Percentiles rank a stretch among this genome's conserved stretches.
phyloP scores from a whole-genome alignment of 257 asterid species.

The Penstemon davidsonii region DNA sequence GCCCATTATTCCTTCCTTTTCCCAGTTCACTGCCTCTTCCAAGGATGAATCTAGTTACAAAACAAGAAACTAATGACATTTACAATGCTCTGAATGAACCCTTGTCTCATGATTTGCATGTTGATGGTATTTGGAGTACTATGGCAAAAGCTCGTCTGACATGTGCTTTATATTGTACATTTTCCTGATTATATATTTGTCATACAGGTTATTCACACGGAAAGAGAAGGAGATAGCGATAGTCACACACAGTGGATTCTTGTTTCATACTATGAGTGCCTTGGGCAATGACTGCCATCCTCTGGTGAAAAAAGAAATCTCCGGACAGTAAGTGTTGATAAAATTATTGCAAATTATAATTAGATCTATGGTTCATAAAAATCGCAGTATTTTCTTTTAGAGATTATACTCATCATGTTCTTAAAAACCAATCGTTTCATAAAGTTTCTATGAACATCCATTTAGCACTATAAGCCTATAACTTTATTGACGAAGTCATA shows the following conservation, averaged over 20 bases:
- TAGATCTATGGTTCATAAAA: neutral
- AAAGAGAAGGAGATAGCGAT: conserved; percentile 90
- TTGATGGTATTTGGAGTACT: neutral
- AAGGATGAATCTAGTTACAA: neutral
- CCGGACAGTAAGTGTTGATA: conserved; percentile 59
- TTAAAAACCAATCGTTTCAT: neutral
- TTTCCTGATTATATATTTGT: conserved; percentile 20
- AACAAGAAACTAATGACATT: neutral
- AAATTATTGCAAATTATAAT: neutral
- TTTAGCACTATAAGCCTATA: too few species aligned
- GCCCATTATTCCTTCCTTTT: neutral
- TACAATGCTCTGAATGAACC: neutral
- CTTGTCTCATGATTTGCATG: neutral
- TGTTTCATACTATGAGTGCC: conserved; percentile 65
- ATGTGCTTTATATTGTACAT: conserved; percentile 12
- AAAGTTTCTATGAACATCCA: neutral
- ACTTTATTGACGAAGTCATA: too few species aligned
- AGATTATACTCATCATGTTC: neutral
- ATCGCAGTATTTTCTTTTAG: neutral
- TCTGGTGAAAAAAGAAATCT: conserved; percentile 62
- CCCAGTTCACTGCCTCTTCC: conserved; percentile 12
- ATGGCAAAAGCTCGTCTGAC: neutral
- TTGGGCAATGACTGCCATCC: conserved; percentile 76
- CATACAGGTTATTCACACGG: conserved; percentile 67
- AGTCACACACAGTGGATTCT: conserved; percentile 90